Base-by-base conservation (phyloP, 73 alveolate species). In the Paramecium octaurelia region DNA sequence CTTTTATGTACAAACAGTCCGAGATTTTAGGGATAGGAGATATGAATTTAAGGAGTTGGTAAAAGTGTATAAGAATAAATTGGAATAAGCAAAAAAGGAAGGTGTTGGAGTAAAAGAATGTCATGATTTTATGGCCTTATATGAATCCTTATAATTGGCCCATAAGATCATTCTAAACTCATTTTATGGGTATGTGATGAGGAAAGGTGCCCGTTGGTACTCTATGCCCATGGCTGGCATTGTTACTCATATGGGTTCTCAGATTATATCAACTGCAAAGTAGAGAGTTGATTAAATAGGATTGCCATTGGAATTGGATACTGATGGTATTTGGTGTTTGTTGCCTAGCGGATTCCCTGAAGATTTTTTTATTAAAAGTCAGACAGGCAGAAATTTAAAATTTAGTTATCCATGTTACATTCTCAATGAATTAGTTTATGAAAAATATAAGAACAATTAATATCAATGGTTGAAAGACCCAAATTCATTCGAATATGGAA, bases 191-290 rank as follows among this genome's bases (percentile, higher is more conserved):
- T 99, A 99, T 86, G 99, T 99, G 60, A 99, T 99, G 99, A 97
- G 99, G 87, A 98, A 96, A 96, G 99, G 99, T 6, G 99, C 99
- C 12, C 93, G 99, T 58, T 99, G 99, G 99, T 98, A 97, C 92
- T 98, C 99, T 4, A 99, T 99, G 99, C 99, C 98, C 94, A 99
- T 98, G 99, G 99, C 99, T n/a, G 99, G 99, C 46, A 98, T 99
- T 34, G 99, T 98, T 75, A 99, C 99, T 10, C 99, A 99, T 94
- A 97, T 98, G 54, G 99, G 99, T 18, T 98, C 99, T 42, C 96
- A 97, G 89, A 97, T 99, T 86, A 99, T 99, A 77, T 97, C 99
- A 18, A 99, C 97, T 92, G 98, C 99, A 29, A 97, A 99, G 93
- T 93, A 94, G 48, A 95, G 98, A 71, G 95, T 97, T 18, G 99